Evolutionary conservation across 1,139 yeast species (phyloP), one percentile per base, ranked within the genome.

Genomic region (Scheffersomyces cryptocercus): DNA sequence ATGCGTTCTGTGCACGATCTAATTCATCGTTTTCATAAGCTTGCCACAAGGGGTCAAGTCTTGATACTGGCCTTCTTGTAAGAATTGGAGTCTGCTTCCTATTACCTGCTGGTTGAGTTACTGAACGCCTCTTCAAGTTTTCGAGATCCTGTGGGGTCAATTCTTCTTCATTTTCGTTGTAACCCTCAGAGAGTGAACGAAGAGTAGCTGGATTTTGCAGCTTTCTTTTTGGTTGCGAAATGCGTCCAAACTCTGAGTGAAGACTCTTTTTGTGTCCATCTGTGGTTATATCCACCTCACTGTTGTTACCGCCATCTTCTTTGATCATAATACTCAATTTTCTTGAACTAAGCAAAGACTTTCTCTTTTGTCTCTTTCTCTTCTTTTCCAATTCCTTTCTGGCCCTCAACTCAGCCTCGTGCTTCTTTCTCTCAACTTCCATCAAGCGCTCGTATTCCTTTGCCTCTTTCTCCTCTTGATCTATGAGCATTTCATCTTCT

Each of bases 11-110:
- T 11, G 79, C 79, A 34, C 71, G 63, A 37, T 70, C 68, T 41
- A 77, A 56, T 52, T 79, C 81, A 49, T 73, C 74, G 50, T 74
- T 76, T 47, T 74, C 78, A 54, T 68, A 68, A 11, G 75, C 77
- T 36, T 65, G 66, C 78, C 77, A 74, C 54, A 67, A 68, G 34
- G 93, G 93, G 65, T 85, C 93, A 44, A 85, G 68, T 55, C 82
- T 77, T 1, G 91, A 85, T 29, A 82, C 81, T 7, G 93, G 93
- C 56, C 89, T 76, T 52, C 80, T 64, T 2, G 75, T 67, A 43
- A 74, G 66, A 12, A 70, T 52, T 7, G 77, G 66, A 72, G 58
- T 79, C 55, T 50, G 71, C 64, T 78, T 63, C 52, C 73, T 53
- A 49, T 57, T 55, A 5, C 70, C 66, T 35, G 53, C 58, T 29